Base-by-base conservation (phyloP, 78 protist genomes). In the Diacronema lutheri region DNA sequence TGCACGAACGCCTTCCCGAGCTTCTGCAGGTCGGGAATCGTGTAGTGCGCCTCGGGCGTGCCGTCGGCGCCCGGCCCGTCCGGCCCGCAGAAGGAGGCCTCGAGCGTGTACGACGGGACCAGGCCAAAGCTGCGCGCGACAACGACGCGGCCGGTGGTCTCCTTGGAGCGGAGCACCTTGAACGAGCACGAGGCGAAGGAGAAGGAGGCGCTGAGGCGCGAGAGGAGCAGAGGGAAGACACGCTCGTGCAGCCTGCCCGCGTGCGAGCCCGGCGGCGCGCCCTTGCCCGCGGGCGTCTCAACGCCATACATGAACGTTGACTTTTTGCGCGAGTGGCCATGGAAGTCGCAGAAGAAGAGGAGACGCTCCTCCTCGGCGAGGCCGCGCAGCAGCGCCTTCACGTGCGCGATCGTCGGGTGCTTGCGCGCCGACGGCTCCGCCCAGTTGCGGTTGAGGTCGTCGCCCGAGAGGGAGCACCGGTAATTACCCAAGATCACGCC, bases 401-500 rank as follows among this genome's bases (percentile, higher is more conserved):
- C 13, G 77, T 25, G n/a, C 57, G 25, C 82, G 11, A 94, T 64
- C 33, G 90, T 60, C 4, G 97, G 95, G 73, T 85, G 35, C 29
- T 55, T 56, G 19, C 38, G 26, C 41, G 29, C 1, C 16, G 64
- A 23, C 20, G 97, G 95, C 16, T 19, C 16, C 20, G 1, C 10
- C 84, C 88, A 94, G 40, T 64, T 83, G 16, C 97, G 41, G 91
- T 94, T 94, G 66, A 94, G 88, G 83, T 94, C 97, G 38, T 1
- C 11, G 19, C 93, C 95, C 3, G 86, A 82, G 35, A 91, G 78
- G 60, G 89, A 23, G 62, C 92, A 87, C n/a, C 97, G 90, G 83
- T 90, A 76, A 90, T 92, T 92, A 31, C 97, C 97, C 57, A 57
- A 11, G 56, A 94, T 69, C 21, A 94, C 97, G 19, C 97, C 97